These are phyloP conservation scores for Nothophoma quercina DNA, from an alignment of 2,329 filamentous ascomycete genomes.

Conservation along the genomic window DNA sequence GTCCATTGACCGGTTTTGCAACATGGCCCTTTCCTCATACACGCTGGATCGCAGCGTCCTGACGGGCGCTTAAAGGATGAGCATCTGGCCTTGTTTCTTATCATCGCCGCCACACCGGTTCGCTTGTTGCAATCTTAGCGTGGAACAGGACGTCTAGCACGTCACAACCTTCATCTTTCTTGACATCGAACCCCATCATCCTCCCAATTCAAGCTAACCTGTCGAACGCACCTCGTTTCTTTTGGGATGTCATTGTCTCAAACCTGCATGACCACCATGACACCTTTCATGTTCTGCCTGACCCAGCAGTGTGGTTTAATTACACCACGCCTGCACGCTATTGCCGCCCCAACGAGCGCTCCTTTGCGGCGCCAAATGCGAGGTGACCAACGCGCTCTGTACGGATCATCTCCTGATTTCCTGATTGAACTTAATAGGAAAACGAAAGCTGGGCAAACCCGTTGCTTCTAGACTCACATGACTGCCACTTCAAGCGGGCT, in stretches of 20 bases:
- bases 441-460: neutral
- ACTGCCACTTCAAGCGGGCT: slow-evolving; percentile 10
- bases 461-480: slow-evolving; percentile 12
- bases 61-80: slow-evolving; percentile 10
- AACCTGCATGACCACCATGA: slow-evolving; percentile 2
- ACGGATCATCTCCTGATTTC: slow-evolving; percentile 10
- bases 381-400: slow-evolving; percentile 7
- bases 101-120: slow-evolving; percentile 1
- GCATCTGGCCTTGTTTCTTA: slow-evolving; percentile 7
- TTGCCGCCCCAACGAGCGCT: slow-evolving; percentile 10
- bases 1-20: slow-evolving; percentile 3
- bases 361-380: slow-evolving; percentile 1
- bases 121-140: slow-evolving; percentile 10
- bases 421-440: neutral
- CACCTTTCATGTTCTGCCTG: slow-evolving; percentile 8
- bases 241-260: slow-evolving; percentile 4
- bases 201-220: neutral
- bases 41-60: neutral
- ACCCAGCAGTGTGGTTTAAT: slow-evolving; percentile 11
- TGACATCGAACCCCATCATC: slow-evolving; percentile 11
- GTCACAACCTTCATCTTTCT: slow-evolving; percentile 11
- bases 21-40: neutral
- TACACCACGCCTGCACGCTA: slow-evolving; percentile 9
- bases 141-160: neutral
- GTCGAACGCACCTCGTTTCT: neutral